These are phyloP conservation scores for Raphanus hybrid DNA, from an alignment of 441 rosid genomes.

Conservation along the genomic window DNA sequence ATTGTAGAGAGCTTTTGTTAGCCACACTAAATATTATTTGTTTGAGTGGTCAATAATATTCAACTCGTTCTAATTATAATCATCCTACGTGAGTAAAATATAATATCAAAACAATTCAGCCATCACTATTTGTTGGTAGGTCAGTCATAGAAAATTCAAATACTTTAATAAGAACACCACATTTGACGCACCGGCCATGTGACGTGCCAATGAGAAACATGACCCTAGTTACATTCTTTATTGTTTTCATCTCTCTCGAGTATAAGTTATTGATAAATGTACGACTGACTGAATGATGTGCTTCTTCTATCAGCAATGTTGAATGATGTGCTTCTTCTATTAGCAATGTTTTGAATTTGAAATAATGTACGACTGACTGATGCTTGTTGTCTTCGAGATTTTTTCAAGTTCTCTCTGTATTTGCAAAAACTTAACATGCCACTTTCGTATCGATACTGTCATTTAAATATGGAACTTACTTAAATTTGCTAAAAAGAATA, in stretches of 20 bases:
- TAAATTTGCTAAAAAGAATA: too few species aligned
- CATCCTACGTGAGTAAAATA: not conserved
- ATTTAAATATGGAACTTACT: too few species aligned
- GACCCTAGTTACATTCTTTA: not conserved
- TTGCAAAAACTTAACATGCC: too few species aligned
- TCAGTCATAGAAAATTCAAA: not conserved
- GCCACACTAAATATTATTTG: not conserved
- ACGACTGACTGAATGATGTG: too few species aligned
- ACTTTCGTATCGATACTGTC: too few species aligned
- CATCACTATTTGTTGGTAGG: not conserved
- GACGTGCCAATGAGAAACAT: not conserved
- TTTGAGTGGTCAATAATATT: not conserved
- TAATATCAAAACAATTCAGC: not conserved
- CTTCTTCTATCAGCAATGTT: not conserved
- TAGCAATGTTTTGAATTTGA: too few species aligned
- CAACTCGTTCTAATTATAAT: not conserved
- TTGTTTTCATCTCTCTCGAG: too few species aligned
- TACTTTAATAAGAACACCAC: not conserved
- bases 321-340: not conserved
- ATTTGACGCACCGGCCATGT: constrained; percentile 1
- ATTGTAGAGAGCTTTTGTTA: too few species aligned
- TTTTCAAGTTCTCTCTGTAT: not conserved
- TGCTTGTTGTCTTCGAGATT: not conserved
- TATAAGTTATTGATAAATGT: too few species aligned
- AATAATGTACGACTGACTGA: not conserved